A percentile compares a stretch with the other conserved stretches of the same genome.
These are phyloP conservation scores for Globisporangium orthogonon DNA, from an alignment of 352 stramenopile species.

Conservation along the genomic window DNA sequence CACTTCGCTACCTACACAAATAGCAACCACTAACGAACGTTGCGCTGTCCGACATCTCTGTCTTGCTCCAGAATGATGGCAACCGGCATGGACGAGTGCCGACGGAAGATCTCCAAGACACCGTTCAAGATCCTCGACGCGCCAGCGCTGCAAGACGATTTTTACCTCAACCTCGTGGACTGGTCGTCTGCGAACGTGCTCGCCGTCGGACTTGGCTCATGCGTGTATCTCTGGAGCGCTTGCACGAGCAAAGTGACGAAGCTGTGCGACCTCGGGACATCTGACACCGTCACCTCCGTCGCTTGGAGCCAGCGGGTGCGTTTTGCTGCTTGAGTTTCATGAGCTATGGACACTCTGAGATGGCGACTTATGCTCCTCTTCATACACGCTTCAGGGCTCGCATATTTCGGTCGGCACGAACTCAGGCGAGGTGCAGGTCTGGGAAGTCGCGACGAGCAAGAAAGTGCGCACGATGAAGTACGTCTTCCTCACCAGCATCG, in stretches of 20 bases:
- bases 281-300: slow-evolving; percentile 90
- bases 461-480: slow-evolving; percentile 88
- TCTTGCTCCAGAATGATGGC: slow-evolving; percentile 6
- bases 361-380: neutral
- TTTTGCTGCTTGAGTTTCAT: neutral
- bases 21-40: too few species aligned
- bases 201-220: slow-evolving; percentile 90
- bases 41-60: neutral
- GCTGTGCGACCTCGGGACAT: slow-evolving; percentile 84
- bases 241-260: slow-evolving; percentile 91
- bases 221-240: slow-evolving; percentile 95
- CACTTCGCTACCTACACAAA: neutral
- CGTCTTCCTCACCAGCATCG: slow-evolving; percentile 10
- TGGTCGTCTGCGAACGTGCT: slow-evolving; percentile 95
- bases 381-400: slow-evolving; percentile 42
- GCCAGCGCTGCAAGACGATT: slow-evolving; percentile 95
- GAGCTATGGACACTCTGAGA: neutral
- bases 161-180: slow-evolving; percentile 98
- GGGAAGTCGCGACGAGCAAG: slow-evolving; percentile 88
- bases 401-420: slow-evolving; percentile 93
- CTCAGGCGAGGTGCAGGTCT: slow-evolving; percentile 93
- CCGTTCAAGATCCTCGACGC: slow-evolving; percentile 98
- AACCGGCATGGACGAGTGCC: slow-evolving; percentile 20
- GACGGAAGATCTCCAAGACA: slow-evolving; percentile 87
- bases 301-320: slow-evolving; percentile 89